Evolutionary conservation across 2,329 filamentous ascomycete species (phyloP).

Genomic region (Colletotrichum camelliae): DNA sequence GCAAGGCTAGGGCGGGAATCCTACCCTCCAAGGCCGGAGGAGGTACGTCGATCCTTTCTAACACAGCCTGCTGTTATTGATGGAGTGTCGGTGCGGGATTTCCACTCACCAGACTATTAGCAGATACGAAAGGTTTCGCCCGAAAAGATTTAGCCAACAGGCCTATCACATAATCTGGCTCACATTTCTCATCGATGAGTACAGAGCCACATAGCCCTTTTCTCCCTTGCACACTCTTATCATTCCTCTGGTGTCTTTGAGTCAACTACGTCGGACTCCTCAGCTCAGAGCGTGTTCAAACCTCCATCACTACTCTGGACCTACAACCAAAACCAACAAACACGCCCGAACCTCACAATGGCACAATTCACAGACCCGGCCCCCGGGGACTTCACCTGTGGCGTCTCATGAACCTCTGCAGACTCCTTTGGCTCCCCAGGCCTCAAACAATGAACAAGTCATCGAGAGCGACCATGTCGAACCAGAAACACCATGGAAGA

Average conservation of each 20-base stretch:
- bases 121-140: background rate
- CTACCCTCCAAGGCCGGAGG: background rate
- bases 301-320: background rate
- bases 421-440: background rate
- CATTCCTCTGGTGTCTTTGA: background rate
- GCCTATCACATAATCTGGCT: background rate
- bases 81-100: background rate
- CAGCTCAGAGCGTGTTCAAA: background rate
- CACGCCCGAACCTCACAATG: background rate
- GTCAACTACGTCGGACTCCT: background rate
- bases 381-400: accelerated
- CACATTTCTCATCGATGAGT: background rate
- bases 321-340: background rate
- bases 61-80: background rate
- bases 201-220: background rate
- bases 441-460: background rate
- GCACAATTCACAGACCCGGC: background rate
- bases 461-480: background rate
- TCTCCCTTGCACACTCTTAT: background rate
- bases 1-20: background rate
- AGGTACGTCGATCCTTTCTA: background rate
- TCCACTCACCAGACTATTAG: background rate
- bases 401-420: background rate
- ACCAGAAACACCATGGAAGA: background rate
- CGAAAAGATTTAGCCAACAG: background rate